Base-by-base conservation (phyloP, 2,329 filamentous ascomycete species). In the Hymenoscyphus infarciens region DNA sequence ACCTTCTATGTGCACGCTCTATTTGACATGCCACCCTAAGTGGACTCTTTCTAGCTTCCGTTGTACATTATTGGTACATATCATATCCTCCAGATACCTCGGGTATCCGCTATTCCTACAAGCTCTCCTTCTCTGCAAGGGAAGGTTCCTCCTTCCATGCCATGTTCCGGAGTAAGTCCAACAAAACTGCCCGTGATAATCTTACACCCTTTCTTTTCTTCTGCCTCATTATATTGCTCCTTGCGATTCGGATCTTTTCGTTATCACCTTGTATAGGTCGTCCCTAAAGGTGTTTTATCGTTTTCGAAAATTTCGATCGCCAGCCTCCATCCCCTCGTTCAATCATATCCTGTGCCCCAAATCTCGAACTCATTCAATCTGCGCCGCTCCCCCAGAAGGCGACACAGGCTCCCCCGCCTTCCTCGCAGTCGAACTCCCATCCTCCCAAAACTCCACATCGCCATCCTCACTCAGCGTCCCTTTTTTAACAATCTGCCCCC, bases 381-480 rank as follows among this genome's bases (percentile, higher is more conserved):
- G 10, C 45, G n/a, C 22, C n/a, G 45, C n/a, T 49, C n/a, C 45
- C n/a, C 19, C 45, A 13, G n/a, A 10, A 7, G 45, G n/a, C 19
- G 25, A 10, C 42, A 10, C n/a, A 22, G 16, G 8, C n/a, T 49
- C 19, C 19, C 22, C 45, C 19, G 10, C n/a, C 19, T n/a, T 42
- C 22, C 33, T 49, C 31, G 53, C n/a, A 19, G 64, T 73, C 22
- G 57, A 64, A 42, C 59, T 70, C 19, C 70, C 71, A 67, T 96
- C 91, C 33, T 90, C 88, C 89, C 92, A 97, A 69, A 97, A 95
- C 75, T 98, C 94, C 56, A 97, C 79, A 74, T 97, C 90, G n/a
- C 91, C 92, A 68, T 93, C 87, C 68, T 87, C 84, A 59, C 89
- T 86, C 35, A 93, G 73, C 31, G 83, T 85, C 19, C 91, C 89